These are phyloP conservation scores for Multifurca ochricompacta DNA, from an alignment of 768 basidiomycete species.

Conservation along the genomic window DNA sequence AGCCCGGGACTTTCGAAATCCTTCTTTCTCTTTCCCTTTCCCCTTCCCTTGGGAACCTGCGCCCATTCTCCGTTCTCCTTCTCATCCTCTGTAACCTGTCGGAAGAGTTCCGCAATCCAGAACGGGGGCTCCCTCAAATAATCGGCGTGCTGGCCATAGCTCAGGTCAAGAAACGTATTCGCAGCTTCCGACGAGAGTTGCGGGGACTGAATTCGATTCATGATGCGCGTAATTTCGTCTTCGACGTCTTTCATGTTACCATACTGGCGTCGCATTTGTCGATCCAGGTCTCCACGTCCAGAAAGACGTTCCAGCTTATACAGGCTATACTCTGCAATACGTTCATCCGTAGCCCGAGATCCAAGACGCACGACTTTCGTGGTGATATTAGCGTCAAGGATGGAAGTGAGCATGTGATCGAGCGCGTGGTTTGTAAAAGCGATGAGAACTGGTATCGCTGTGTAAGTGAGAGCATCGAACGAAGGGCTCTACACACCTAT, in stretches of 20 bases:
- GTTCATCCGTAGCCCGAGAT: conserved; percentile 51
- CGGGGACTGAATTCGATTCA: conserved; percentile 29
- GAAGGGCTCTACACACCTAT: conserved; percentile 30
- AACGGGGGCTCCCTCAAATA: conserved; percentile 36
- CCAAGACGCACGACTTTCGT: conserved; percentile 60
- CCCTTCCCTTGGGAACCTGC: background rate
- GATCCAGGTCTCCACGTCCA: conserved; percentile 35
- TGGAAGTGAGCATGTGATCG: conserved; percentile 59
- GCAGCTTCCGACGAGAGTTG: conserved; percentile 27
- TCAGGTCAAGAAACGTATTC: conserved; percentile 34
- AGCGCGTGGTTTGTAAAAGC: conserved; percentile 77
- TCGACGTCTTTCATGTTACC: conserved; percentile 38
- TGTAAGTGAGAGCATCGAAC: background rate
- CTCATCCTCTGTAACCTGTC: conserved; percentile 4
- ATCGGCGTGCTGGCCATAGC: conserved; percentile 43
- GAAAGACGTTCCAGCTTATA: conserved; percentile 46
- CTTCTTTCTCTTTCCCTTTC: no score
- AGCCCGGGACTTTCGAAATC: conserved; percentile 2
- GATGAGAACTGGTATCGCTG: conserved; percentile 33
- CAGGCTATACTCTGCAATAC: conserved; percentile 53
- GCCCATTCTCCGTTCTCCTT: conserved; percentile 11
- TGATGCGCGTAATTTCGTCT: conserved; percentile 38
- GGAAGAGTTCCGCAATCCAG: conserved; percentile 12
- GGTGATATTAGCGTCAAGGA: conserved; percentile 61
- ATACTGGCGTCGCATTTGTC: conserved; percentile 29